These are phyloP conservation scores for Inonotus obliquus DNA, from an alignment of 1,284 basidiomycete genomes.

Conservation along the genomic window DNA sequence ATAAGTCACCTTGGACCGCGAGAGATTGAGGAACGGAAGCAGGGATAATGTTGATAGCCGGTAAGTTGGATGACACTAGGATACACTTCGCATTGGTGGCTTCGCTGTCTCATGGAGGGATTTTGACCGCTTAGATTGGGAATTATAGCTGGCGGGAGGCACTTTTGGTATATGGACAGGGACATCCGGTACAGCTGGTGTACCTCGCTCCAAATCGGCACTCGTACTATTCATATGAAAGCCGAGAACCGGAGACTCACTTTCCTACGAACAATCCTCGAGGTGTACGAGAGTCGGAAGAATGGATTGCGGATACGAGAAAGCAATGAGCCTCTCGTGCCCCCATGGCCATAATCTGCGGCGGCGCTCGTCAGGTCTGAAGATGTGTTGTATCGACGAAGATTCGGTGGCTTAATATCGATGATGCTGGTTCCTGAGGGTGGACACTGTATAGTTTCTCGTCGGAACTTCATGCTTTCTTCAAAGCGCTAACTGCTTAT, in stretches of 20 bases:
- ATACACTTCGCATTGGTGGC: neutral
- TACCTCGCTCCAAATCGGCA: constrained; percentile 6
- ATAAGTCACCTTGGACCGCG: neutral
- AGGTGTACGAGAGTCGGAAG: neutral
- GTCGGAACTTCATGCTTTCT: neutral
- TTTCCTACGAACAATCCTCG: neutral
- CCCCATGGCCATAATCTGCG: neutral
- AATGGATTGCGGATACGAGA: neutral
- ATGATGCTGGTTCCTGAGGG: neutral
- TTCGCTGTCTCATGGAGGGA: neutral
- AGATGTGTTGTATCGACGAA: neutral
- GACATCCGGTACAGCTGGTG: neutral
- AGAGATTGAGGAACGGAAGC: neutral
- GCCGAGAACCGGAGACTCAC: constrained; percentile 5
- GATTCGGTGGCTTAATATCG: constrained; percentile 2
- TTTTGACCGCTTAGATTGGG: neutral
- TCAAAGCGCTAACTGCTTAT: neutral
- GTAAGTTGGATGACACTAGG: neutral
- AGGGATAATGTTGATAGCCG: constrained; percentile 13
- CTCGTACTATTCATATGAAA: no score
- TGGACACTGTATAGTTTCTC: neutral
- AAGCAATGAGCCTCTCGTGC: neutral
- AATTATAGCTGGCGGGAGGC: neutral
- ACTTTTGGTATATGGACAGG: neutral
- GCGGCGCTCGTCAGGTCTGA: neutral